phyloP scores from a whole-genome alignment of 2,329 filamentous ascomycete species.

The Aspergillus fructus region DNA sequence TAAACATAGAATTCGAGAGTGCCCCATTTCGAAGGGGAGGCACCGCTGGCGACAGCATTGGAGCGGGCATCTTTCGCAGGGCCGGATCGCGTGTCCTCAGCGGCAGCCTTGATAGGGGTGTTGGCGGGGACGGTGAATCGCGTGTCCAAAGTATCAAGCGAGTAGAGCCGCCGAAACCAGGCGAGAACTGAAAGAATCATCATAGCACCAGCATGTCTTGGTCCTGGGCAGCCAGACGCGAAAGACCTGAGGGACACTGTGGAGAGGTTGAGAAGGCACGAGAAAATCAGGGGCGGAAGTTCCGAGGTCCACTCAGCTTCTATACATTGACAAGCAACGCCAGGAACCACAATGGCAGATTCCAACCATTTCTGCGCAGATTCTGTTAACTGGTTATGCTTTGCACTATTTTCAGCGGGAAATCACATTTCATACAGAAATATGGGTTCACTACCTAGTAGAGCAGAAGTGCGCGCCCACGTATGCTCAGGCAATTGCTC shows the following conservation, averaged over 20 bases:
- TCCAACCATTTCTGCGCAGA: background rate
- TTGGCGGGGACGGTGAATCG: constrained; percentile 70
- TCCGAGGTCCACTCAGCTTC: background rate
- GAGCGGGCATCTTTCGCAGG: constrained; percentile 38
- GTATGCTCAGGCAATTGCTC: background rate
- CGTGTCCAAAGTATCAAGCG: constrained; percentile 67
- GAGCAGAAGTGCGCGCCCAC: background rate
- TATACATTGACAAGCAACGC: background rate
- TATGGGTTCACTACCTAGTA: background rate
- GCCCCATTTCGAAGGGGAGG: constrained; percentile 72
- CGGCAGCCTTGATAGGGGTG: constrained; percentile 61
- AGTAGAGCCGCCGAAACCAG: constrained; percentile 57
- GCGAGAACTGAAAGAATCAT: constrained; percentile 46
- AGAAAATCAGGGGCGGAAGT: constrained; percentile 21
- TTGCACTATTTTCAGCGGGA: too few species aligned
- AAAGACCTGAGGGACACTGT: constrained; percentile 7
- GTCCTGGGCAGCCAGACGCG: constrained; percentile 13
- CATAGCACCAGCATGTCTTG: constrained; percentile 34
- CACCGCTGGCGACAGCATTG: constrained; percentile 45
- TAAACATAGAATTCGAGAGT: constrained; percentile 86
- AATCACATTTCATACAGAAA: too few species aligned
- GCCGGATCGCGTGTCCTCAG: constrained; percentile 51
- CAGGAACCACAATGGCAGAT: background rate
- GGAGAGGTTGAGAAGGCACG: constrained; percentile 5
- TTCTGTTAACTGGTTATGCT: background rate